A percentile compares a stretch with the other conserved stretches of the same genome.
Evolutionary conservation across 495 filamentous ascomycete species (phyloP).

Genomic region (Trypethelium eluteriae): DNA sequence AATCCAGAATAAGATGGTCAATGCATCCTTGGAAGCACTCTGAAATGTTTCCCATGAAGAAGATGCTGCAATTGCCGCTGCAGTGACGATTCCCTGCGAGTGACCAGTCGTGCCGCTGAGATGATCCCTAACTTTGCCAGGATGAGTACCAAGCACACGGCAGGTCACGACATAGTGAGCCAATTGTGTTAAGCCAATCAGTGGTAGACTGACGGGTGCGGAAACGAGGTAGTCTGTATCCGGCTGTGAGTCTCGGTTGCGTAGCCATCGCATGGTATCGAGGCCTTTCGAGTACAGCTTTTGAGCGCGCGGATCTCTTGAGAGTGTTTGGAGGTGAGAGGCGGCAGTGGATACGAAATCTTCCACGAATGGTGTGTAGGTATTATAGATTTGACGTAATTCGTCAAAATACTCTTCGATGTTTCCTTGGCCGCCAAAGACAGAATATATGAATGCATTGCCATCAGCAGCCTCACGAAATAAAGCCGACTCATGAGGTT

Average conservation of each 20-base stretch:
- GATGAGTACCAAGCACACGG: constrained; percentile 76
- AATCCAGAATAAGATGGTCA: constrained; percentile 99
- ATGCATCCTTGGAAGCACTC: constrained; percentile 62
- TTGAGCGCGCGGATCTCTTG: constrained; percentile 74
- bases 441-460: constrained; percentile 71
- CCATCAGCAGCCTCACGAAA: constrained; percentile 78
- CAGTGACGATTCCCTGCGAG: constrained; percentile 91
- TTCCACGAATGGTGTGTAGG: constrained; percentile 83
- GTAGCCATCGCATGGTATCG: constrained; percentile 88
- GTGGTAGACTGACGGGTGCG: constrained; percentile 90
- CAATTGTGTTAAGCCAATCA: constrained; percentile 92
- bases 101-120: constrained; percentile 88
- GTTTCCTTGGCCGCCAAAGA: constrained; percentile 98
- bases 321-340: constrained; percentile 72
- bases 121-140: constrained; percentile 73
- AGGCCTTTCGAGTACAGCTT: constrained; percentile 95
- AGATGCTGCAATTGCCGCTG: constrained; percentile 82
- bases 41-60: constrained; percentile 86
- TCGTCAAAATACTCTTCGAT: constrained; percentile 99
- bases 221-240: constrained; percentile 94
- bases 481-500: constrained; percentile 84
- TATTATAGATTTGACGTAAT: constrained; percentile 78
- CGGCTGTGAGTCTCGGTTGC: constrained; percentile 75
- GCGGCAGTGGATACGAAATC: constrained; percentile 73
- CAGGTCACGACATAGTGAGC: constrained; percentile 91